Evolutionary conservation across 1,284 basidiomycete species (phyloP).

Genomic region (Paramarasmius palmivorus): DNA sequence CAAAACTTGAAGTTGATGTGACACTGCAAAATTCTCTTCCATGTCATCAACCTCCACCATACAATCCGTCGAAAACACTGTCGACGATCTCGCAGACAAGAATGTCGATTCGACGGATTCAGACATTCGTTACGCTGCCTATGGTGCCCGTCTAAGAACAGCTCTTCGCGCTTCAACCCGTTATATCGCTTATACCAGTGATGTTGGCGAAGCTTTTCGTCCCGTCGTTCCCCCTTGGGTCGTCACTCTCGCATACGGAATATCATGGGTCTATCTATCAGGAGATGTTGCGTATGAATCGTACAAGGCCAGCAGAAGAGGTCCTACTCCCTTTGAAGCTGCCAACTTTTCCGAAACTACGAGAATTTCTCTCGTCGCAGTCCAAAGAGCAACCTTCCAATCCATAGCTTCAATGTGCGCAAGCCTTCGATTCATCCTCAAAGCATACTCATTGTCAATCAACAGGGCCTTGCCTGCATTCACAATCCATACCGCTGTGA

Average conservation of each 20-base stretch:
- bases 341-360: slow-evolving; percentile 78
- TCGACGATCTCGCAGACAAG: slow-evolving; percentile 59
- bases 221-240: slow-evolving; percentile 81
- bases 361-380: slow-evolving; percentile 69
- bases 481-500: slow-evolving; percentile 85
- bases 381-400: slow-evolving; percentile 83
- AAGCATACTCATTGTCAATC: slow-evolving; percentile 3
- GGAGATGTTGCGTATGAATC: slow-evolving; percentile 92
- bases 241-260: slow-evolving; percentile 83
- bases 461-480: slow-evolving; percentile 74
- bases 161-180: slow-evolving; percentile 73
- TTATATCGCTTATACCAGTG: slow-evolving; percentile 87
- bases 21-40: background rate
- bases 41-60: slow-evolving; percentile 23
- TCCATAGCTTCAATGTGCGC: slow-evolving; percentile 85
- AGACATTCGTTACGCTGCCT: slow-evolving; percentile 70
- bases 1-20: too few species aligned
- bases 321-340: slow-evolving; percentile 74
- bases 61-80: slow-evolving; percentile 45
- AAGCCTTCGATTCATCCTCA: slow-evolving; percentile 11
- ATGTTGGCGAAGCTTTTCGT: slow-evolving; percentile 91
- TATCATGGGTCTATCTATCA: slow-evolving; percentile 79
- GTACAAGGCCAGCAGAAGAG: slow-evolving; percentile 79
- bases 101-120: slow-evolving; percentile 66
- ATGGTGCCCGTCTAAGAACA: slow-evolving; percentile 78